Percentiles rank a stretch among this genome's conserved stretches.
Conservation (phyloP, 2,329 filamentous ascomycete genomes). For the Penicillium sp. region DNA sequence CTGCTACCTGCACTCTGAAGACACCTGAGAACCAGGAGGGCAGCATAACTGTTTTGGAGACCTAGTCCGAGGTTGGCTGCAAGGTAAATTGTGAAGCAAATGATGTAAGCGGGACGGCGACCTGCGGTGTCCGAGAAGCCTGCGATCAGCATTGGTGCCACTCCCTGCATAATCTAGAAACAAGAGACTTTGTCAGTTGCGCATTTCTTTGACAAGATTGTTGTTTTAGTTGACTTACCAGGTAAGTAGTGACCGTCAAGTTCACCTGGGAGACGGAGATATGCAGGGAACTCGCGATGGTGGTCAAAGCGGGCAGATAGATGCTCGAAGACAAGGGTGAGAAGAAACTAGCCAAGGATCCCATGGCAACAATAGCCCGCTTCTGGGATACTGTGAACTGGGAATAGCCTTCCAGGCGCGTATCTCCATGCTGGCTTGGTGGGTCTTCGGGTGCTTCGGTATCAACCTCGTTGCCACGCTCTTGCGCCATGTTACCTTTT, state of each 20-base stretch:
- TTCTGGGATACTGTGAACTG: constrained; percentile 28
- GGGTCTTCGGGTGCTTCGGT: neutral
- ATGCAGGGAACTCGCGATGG: constrained; percentile 40
- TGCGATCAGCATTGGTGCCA: constrained; percentile 52
- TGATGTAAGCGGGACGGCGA: constrained; percentile 58
- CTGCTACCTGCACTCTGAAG: constrained; percentile 24
- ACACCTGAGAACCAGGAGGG: constrained; percentile 19
- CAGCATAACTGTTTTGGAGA: constrained; percentile 56
- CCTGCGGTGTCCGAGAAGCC: constrained; percentile 62
- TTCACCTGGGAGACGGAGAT: constrained; percentile 49
- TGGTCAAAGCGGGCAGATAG: constrained; percentile 39
- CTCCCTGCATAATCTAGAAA: constrained; percentile 26
- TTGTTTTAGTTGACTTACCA: constrained; percentile 33
- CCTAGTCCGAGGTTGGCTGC: constrained; percentile 61
- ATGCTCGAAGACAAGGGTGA: constrained; percentile 39
- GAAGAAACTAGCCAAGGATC: constrained; percentile 31
- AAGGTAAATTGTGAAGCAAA: constrained; percentile 53
- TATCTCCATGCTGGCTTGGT: neutral
- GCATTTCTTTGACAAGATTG: neutral
- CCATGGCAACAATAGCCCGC: constrained; percentile 22
- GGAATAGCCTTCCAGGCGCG: neutral
- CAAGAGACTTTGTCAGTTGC: neutral
- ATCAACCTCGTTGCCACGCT: neutral
- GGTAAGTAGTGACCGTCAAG: constrained; percentile 53
- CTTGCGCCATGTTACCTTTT: neutral